Percentiles rank a stretch among this genome's conserved stretches.
phyloP scores from a whole-genome alignment of 2,329 filamentous ascomycete genomes.

The Aspergillus fumigatus region DNA sequence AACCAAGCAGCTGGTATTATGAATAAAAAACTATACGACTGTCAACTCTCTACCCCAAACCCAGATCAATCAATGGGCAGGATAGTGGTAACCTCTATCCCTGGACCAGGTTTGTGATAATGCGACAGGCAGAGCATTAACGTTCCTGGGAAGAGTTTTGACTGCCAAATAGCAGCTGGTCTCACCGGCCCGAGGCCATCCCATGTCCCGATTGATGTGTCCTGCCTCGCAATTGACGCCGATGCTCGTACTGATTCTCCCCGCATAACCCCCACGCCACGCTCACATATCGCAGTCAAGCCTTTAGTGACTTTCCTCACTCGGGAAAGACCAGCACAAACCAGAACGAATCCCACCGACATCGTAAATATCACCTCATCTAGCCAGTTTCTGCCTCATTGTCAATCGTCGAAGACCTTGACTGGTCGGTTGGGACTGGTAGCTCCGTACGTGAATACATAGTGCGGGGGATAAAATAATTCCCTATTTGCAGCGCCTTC shows the following conservation, averaged over 20 bases:
- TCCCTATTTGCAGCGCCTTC: too few species aligned
- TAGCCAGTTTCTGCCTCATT: neutral
- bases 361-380: neutral
- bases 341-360: neutral
- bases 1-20: neutral
- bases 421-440: neutral
- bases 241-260: neutral
- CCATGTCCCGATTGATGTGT: neutral
- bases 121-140: neutral
- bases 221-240: neutral
- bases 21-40: neutral
- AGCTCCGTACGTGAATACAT: neutral
- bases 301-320: neutral
- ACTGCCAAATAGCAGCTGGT: neutral
- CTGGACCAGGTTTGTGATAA: neutral
- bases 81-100: neutral
- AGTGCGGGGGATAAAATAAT: neutral
- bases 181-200: neutral
- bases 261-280: neutral
- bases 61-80: neutral
- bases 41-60: neutral
- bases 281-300: neutral
- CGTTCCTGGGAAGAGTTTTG: neutral
- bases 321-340: neutral
- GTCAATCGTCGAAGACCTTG: neutral